Conservation (phyloP, 441 rosid genomes). For the Bruguiera hainesii region DNA sequence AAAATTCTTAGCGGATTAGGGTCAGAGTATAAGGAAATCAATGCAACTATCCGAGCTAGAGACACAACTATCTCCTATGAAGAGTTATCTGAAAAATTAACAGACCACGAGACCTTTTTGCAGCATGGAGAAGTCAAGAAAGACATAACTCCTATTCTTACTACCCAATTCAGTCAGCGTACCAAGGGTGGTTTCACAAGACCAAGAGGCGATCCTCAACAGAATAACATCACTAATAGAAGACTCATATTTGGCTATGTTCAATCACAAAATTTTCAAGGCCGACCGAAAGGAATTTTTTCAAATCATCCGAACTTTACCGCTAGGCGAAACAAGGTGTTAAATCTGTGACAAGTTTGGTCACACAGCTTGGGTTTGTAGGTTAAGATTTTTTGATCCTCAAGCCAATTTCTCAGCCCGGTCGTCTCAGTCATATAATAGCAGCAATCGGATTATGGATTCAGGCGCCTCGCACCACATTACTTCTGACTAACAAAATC, state of each 20-base stretch:
- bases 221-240: no score
- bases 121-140: neutral
- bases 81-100: neutral
- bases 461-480: neutral
- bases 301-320: no score
- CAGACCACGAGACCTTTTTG: neutral
- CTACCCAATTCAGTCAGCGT: neutral
- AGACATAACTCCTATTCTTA: neutral
- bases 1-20: neutral
- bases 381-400: neutral
- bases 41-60: neutral
- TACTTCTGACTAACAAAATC: neutral
- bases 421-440: accelerated
- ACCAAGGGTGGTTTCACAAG: no score
- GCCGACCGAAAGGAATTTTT: no score
- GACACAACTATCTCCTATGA: neutral
- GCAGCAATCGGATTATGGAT: neutral
- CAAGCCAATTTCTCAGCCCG: neutral
- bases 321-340: neutral
- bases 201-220: no score
- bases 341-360: neutral
- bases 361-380: neutral
- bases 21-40: neutral
- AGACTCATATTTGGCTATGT: neutral
- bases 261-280: no score